Evolutionary conservation across 129 eudicot species (phyloP).

Genomic region (Helichrysum umbraculigerum): DNA sequence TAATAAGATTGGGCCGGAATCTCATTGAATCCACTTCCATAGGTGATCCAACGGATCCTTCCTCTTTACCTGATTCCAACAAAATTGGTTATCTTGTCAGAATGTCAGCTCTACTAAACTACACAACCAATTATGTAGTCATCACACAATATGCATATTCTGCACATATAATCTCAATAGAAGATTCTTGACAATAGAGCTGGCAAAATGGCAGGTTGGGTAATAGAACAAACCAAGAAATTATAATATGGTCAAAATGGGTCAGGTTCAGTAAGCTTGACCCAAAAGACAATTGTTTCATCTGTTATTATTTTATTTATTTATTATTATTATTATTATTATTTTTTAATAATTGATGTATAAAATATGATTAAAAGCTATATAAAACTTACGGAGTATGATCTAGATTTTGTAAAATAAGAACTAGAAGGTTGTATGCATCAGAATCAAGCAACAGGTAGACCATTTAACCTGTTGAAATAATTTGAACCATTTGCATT

Average conservation of each 20-base stretch:
- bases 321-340: no score
- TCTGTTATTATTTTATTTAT: no score
- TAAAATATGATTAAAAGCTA: not conserved
- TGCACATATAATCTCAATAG: not conserved
- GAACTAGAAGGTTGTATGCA: not conserved
- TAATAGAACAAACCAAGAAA: not conserved
- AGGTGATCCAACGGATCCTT: conserved; percentile 32
- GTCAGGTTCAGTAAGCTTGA: not conserved
- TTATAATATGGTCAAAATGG: not conserved
- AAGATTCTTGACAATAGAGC: not conserved
- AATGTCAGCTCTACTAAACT: not conserved
- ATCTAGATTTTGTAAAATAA: not conserved
- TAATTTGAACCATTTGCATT: not conserved
- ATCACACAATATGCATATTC: not conserved
- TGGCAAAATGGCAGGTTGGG: not conserved
- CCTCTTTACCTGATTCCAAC: conserved; percentile 38
- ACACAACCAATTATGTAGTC: not conserved
- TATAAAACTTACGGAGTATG: not conserved
- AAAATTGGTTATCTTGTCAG: conserved; percentile 4
- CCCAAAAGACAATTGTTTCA: not conserved
- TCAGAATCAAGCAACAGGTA: not conserved
- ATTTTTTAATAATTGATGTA: not conserved
- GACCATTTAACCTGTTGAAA: not conserved
- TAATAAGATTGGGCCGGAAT: conserved; percentile 85
- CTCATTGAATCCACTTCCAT: conserved; percentile 51